Evolutionary conservation across 257 asterid species (phyloP), one percentile per base, ranked within the genome.

Genomic region (Agastache rugosa): DNA sequence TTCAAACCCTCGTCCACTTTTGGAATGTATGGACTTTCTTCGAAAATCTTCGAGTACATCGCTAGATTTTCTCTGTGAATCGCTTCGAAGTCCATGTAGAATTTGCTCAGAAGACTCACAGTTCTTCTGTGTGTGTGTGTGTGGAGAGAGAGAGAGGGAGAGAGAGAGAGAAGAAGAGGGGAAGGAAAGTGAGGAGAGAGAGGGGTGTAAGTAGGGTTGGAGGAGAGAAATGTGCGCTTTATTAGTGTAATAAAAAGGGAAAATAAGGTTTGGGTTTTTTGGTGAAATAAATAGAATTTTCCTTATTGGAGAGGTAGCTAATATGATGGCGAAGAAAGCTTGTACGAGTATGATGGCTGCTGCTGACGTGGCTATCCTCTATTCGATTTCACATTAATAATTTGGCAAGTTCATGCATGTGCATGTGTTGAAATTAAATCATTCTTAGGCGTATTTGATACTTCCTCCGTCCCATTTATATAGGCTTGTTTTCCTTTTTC

Each of bases 41-140:
- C 66, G 20, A 65, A 80, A 11, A 67, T 29, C 37, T 76, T 78
- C 0, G 83, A 10, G 66, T 59, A 68, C 6, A 60, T 45, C 34
- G 55, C 84, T 25, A 67, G 74, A 68, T 77, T 77, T 39, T 79
- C 76, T 8, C 75, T 63, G 2, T 59, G 82, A 17, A 75, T 11
- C 4, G 74, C 1, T 51, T 77, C 83, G 11, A 75, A 78, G 61
- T 85, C 89, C 89, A 85, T 85, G 80, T 62, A 69, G 9, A 54
- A 1, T 3, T n/a, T 8, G 27, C 3, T 10, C 22, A 37, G 37
- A 25, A 68, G 48, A n/a, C n/a, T n/a, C n/a, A n/a, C n/a, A n/a
- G n/a, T n/a, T n/a, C n/a, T n/a, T n/a, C n/a, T n/a, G n/a, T n/a
- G n/a, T n/a, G n/a, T n/a, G n/a, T n/a, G n/a, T n/a, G n/a, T n/a